Percentiles rank a stretch among this genome's conserved stretches.
These are phyloP conservation scores for Meripilus lineatus DNA, from an alignment of 1,284 basidiomycete species.

Conservation along the genomic window DNA sequence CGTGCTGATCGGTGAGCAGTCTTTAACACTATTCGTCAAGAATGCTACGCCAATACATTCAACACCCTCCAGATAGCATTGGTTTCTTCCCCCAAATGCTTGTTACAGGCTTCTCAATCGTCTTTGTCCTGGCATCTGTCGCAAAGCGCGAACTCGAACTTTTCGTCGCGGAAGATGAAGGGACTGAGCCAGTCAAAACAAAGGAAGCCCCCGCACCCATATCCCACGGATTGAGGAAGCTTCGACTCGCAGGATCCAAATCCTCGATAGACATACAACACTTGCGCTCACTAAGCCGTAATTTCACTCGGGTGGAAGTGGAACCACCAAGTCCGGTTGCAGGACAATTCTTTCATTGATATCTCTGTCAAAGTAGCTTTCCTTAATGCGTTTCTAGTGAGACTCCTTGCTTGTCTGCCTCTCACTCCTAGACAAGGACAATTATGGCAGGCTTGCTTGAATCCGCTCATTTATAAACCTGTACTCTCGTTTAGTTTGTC, in stretches of 20 bases:
- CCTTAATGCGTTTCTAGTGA: too few relatives aligned
- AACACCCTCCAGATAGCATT: constrained; percentile 40
- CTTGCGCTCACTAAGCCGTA: constrained; percentile 11
- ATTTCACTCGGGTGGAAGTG: constrained; percentile 7
- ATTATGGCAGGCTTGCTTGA: too few relatives aligned
- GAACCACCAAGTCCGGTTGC: constrained; percentile 14
- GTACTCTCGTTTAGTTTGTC: too few relatives aligned
- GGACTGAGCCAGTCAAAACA: constrained; percentile 2
- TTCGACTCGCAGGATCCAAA: constrained; percentile 15
- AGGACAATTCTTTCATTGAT: constrained; percentile 7
- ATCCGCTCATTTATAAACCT: too few relatives aligned
- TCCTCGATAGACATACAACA: constrained; percentile 16
- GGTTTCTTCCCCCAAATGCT: constrained; percentile 57
- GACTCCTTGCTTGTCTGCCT: too few relatives aligned
- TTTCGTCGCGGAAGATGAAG: constrained; percentile 8
- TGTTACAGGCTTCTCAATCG: constrained; percentile 35
- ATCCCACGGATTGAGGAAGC: constrained; percentile 18
- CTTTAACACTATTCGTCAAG: neutral
- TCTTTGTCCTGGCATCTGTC: constrained; percentile 39
- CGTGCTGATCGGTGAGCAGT: constrained; percentile 40
- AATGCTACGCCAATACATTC: neutral
- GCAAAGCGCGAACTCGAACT: constrained; percentile 36
- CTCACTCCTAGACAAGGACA: too few relatives aligned
- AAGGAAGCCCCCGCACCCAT: constrained; percentile 19
- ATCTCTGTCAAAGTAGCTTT: too few relatives aligned